These are phyloP conservation scores for Phenoliferia sp. DNA, from an alignment of 1,284 basidiomycete species.

Conservation along the genomic window DNA sequence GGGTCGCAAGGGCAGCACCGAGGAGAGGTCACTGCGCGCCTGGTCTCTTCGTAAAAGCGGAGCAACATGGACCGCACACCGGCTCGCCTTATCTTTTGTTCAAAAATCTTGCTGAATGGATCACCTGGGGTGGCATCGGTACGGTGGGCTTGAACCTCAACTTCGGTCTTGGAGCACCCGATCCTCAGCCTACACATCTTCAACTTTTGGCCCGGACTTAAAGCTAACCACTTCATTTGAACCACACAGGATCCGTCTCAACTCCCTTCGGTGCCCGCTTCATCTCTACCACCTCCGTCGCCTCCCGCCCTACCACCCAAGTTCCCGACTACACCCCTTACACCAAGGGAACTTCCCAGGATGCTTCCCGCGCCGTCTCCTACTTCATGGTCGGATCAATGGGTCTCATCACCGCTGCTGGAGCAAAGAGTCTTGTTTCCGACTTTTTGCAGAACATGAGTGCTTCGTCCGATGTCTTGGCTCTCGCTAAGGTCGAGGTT, in stretches of 20 bases:
- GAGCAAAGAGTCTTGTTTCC: constrained; percentile 87
- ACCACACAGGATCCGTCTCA: constrained; percentile 44
- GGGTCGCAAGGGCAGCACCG: too few relatives aligned
- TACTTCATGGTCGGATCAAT: constrained; percentile 98
- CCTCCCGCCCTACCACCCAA: constrained; percentile 45
- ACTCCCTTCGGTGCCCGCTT: constrained; percentile 56
- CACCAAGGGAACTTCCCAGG: constrained; percentile 60
- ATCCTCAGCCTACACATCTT: not conserved
- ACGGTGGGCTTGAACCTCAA: too few relatives aligned
- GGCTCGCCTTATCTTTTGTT: too few relatives aligned
- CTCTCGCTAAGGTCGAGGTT: constrained; percentile 96
- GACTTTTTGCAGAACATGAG: constrained; percentile 96
- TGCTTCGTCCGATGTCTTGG: constrained; percentile 95
- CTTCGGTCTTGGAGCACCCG: too few relatives aligned
- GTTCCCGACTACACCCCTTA: constrained; percentile 85
- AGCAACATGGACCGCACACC: too few relatives aligned
- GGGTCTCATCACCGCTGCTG: constrained; percentile 88
- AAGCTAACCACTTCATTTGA: not conserved
- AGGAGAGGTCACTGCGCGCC: too few relatives aligned
- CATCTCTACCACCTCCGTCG: constrained; percentile 52
- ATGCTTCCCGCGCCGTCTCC: constrained; percentile 74
- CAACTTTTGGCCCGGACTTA: too few relatives aligned
- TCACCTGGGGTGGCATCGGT: too few relatives aligned
- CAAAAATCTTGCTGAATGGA: too few relatives aligned
- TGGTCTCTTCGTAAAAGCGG: too few relatives aligned